These are phyloP conservation scores for Rhodotorula sp. DNA, from an alignment of 1,284 basidiomycete genomes.

Conservation along the genomic window DNA sequence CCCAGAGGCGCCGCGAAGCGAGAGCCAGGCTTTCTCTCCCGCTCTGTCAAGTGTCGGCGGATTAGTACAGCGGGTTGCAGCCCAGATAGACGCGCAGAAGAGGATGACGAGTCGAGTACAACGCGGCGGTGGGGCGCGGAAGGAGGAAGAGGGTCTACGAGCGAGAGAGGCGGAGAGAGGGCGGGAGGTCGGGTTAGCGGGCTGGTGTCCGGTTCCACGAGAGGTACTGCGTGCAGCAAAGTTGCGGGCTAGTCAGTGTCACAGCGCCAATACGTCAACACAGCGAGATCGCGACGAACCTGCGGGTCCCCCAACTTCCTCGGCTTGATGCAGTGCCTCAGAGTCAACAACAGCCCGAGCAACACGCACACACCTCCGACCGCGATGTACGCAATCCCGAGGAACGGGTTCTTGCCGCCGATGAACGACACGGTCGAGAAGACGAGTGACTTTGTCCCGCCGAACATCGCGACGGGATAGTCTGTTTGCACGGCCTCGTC, in stretches of 20 bases:
- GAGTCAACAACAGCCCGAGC: slow-evolving; percentile 82
- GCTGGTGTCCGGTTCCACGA: slow-evolving; percentile 25
- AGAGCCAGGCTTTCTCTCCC: too few species aligned
- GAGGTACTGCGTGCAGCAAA: slow-evolving; percentile 19
- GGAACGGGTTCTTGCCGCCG: slow-evolving; percentile 94
- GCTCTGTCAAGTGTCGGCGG: too few species aligned
- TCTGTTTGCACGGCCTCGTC: slow-evolving; percentile 56
- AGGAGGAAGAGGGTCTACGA: neutral
- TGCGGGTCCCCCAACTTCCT: slow-evolving; percentile 59
- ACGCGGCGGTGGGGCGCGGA: too few species aligned
- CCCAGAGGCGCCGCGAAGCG: too few species aligned
- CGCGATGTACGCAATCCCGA: slow-evolving; percentile 95
- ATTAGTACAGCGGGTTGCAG: too few species aligned
- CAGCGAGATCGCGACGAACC: neutral
- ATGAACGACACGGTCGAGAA: slow-evolving; percentile 98
- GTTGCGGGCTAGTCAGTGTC: too few species aligned
- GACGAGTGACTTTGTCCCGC: slow-evolving; percentile 93
- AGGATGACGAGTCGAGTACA: too few species aligned
- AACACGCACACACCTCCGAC: slow-evolving; percentile 82
- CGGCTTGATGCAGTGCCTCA: slow-evolving; percentile 87
- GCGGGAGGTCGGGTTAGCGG: neutral
- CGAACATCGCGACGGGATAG: slow-evolving; percentile 87
- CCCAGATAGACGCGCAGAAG: too few species aligned
- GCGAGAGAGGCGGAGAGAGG: too few species aligned
- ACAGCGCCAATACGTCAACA: neutral